Evolutionary conservation across 495 filamentous ascomycete genomes (phyloP).

Genomic region (Annulohypoxylon moriforme): DNA sequence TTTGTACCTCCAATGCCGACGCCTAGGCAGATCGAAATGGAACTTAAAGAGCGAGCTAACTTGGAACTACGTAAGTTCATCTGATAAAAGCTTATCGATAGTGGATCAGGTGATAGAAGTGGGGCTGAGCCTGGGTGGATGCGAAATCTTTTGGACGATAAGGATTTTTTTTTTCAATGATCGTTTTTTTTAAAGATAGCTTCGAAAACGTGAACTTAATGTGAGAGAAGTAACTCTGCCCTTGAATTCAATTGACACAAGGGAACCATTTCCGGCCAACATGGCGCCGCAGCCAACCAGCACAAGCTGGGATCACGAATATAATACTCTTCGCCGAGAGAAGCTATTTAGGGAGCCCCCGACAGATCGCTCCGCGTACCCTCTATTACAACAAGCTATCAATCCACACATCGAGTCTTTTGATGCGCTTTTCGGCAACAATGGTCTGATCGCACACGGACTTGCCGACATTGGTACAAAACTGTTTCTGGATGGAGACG

Average conservation of each 20-base stretch:
- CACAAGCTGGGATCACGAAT: conserved; percentile 82
- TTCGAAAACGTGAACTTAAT: conserved; percentile 11
- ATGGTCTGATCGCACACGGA: conserved; percentile 75
- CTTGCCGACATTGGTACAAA: conserved; percentile 91
- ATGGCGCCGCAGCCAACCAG: conserved; percentile 68
- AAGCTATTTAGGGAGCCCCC: conserved; percentile 89
- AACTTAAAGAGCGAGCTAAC: background rate
- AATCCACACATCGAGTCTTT: conserved; percentile 94
- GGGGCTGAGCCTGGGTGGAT: background rate
- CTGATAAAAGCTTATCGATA: conserved; percentile 40
- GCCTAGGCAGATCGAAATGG: conserved; percentile 11
- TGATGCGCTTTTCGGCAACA: conserved; percentile 84
- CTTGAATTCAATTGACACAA: conserved; percentile 7
- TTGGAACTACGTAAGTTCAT: conserved; percentile 9
- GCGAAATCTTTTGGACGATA: conserved; percentile 36
- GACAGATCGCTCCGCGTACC: conserved; percentile 86
- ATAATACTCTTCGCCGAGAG: conserved; percentile 83
- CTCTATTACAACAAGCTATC: conserved; percentile 82
- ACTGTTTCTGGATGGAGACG: conserved; percentile 83
- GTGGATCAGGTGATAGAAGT: conserved; percentile 9
- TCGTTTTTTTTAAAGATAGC: background rate
- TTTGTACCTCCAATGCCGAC: conserved; percentile 13
- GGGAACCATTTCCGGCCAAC: conserved; percentile 42
- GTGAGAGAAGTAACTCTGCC: background rate
- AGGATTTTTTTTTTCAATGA: conserved; percentile 33